Base-by-base conservation (phyloP, 768 basidiomycete species). In the Boletus eberwhitei region DNA sequence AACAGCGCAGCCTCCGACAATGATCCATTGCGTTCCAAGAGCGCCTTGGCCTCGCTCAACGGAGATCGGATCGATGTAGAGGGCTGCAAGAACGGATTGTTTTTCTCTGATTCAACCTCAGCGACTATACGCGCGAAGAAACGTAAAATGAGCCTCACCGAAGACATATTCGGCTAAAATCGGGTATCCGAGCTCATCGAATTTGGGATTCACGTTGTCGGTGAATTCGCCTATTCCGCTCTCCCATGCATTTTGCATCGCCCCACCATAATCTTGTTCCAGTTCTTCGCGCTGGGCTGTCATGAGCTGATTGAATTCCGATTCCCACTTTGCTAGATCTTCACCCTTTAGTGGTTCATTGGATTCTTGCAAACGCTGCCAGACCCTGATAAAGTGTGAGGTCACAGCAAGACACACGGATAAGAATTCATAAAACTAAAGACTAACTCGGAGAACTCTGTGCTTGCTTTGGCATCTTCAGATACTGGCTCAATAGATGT, bases 1-100 rank as follows among this genome's bases (percentile, higher is more conserved):
- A 96, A 76, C 38, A 93, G 76, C 0, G 87, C 88, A 13, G 87
- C 93, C 66, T 97, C 92, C 2, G 92, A 86, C 22, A 99, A 72
- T 3, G 94, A 90, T 2, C 92, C 93, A 51, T 93, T 92, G 54
- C 81, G 79, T 21, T 85, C 82, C 11, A 98, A 73, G 16, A 95
- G 72, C 16, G 78, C 75, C 69, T 94, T 93, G 2, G 92, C 94
- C 56, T 88, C 84, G 44, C 69, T 74, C n/a, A 90, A 72, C 5
- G 69, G 65, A 32, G 83, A 80, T n/a, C 75, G 77, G 29, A 74
- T 71, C 2, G 77, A 75, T 3, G 71, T 63, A 1, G 77, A 74
- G 11, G 78, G 75, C 48, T 80, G 82, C 29, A 90, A 61, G 60
- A 85, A 86, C 64, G 82, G 84, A 71, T 95, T 95, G 43, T 83